Conservation (phyloP, 441 rosid species). For the Populus tomentosa region DNA sequence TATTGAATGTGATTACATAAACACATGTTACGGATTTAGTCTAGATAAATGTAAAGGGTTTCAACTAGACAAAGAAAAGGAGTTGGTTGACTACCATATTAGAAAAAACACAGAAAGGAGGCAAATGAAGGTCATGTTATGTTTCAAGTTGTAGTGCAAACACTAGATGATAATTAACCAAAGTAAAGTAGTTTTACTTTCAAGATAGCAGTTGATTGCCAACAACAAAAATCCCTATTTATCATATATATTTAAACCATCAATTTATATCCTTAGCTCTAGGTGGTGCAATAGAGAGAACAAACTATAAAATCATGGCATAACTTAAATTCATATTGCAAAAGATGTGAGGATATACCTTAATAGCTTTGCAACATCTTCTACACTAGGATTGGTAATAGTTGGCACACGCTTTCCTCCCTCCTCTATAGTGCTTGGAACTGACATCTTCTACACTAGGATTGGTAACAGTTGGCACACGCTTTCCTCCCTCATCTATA, state of each 20-base stretch:
- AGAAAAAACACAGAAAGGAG: neutral
- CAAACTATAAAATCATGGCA: neutral
- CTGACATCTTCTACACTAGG: constrained; percentile 80
- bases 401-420: constrained; percentile 54
- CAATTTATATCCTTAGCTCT: neutral
- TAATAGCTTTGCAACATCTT: constrained; percentile 88
- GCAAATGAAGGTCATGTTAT: neutral
- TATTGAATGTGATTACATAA: neutral
- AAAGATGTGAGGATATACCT: constrained; percentile 34
- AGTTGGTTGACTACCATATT: neutral
- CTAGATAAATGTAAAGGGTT: neutral
- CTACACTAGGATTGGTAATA: constrained; percentile 74
- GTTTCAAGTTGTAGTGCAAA: neutral
- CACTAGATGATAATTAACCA: neutral
- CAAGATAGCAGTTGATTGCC: neutral
- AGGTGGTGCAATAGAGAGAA: neutral
- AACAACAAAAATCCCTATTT: neutral
- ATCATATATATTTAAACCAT: neutral
- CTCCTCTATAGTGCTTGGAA: constrained; percentile 22
- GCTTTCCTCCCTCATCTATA: constrained; percentile 44
- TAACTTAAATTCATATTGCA: neutral
- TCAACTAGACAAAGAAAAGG: neutral
- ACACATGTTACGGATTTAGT: neutral
- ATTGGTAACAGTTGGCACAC: constrained; percentile 63
- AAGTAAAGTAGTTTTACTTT: neutral